phyloP scores from a whole-genome alignment of 2,329 filamentous ascomycete species.

The Dichotomopilus funicola region DNA sequence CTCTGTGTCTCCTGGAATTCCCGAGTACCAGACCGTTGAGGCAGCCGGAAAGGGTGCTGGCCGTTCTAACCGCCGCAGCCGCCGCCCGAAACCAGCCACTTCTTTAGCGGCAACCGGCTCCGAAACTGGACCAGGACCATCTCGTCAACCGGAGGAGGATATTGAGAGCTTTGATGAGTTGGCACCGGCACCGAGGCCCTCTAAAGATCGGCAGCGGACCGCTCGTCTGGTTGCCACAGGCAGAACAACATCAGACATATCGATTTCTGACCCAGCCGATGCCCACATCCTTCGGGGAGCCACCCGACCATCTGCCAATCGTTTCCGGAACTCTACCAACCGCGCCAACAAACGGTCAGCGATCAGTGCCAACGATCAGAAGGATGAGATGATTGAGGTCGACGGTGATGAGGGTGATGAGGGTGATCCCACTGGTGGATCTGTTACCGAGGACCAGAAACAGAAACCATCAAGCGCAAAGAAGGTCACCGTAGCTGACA shows the following conservation, averaged over 20 bases:
- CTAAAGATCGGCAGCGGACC: not conserved
- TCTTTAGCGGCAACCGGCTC: not conserved
- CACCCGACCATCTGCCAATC: not conserved
- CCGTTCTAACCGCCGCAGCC: constrained; percentile 15
- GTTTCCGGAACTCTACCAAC: not conserved
- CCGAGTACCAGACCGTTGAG: constrained; percentile 12
- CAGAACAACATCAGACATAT: not conserved
- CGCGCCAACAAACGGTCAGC: constrained; percentile 10
- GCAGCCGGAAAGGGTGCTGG: not conserved
- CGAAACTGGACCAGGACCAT: not conserved
- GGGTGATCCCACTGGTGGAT: no score
- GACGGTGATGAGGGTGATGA: constrained; percentile 6
- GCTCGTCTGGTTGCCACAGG: not conserved
- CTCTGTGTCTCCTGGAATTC: constrained; percentile 5
- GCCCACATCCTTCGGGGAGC: constrained; percentile 3
- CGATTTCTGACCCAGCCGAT: constrained; percentile 14
- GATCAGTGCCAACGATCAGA: no score
- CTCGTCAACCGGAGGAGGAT: not conserved
- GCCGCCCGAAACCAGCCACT: not conserved
- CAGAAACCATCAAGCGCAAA: no score
- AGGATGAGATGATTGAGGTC: not conserved
- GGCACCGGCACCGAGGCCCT: not conserved
- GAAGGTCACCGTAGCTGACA: no score
- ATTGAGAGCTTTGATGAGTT: constrained; percentile 16
- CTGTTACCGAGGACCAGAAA: no score